Conservation (phyloP, 179 eudicot species). For the Drosera spatulata region DNA sequence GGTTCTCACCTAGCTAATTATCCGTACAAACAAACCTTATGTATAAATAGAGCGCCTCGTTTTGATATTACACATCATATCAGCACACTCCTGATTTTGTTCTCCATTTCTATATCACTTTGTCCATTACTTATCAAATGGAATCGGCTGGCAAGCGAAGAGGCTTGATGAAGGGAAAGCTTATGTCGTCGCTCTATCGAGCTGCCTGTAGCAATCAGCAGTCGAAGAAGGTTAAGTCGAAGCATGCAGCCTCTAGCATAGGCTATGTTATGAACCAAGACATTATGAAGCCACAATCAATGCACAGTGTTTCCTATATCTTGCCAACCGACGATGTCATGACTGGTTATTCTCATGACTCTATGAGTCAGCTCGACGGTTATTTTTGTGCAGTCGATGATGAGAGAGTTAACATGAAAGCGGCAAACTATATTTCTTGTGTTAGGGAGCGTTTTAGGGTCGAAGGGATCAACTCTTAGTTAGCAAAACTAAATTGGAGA, state of each 20-base stretch:
- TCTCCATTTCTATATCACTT: too few species aligned
- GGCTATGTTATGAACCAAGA: not conserved
- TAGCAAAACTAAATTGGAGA: too few species aligned
- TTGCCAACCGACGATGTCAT: not conserved
- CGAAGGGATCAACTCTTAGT: conserved; percentile 7
- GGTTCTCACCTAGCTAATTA: too few species aligned
- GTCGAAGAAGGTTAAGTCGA: not conserved
- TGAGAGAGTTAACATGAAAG: conserved; percentile 32
- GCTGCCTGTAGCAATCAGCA: not conserved
- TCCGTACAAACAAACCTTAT: not conserved
- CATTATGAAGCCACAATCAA: not conserved
- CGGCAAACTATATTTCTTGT: conserved; percentile 29
- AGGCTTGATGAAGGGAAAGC: not conserved
- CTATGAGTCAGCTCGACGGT: conserved; percentile 13
- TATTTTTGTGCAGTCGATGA: conserved; percentile 21
- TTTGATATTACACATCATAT: not conserved
- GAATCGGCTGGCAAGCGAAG: not conserved
- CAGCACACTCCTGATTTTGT: not conserved
- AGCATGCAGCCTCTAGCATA: not conserved
- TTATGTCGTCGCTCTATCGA: not conserved
- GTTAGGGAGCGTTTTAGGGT: conserved; percentile 36
- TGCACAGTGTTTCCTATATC: not conserved
- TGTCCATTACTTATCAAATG: too few species aligned
- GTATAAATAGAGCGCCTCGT: not conserved
- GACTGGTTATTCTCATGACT: not conserved